Conservation (phyloP, 2,329 filamentous ascomycete genomes). For the Xylaria sp. region DNA sequence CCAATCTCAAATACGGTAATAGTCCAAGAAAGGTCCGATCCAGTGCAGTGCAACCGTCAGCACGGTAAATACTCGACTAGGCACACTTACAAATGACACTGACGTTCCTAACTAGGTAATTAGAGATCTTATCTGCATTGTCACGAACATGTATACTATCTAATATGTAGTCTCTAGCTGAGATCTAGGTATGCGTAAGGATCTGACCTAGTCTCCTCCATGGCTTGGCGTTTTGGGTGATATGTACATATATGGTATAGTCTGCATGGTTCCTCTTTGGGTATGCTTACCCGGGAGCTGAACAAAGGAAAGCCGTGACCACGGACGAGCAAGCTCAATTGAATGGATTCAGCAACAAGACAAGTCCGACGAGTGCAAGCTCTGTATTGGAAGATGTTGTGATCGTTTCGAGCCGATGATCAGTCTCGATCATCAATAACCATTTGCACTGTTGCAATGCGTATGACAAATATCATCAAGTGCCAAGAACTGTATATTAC, state of each 20-base stretch:
- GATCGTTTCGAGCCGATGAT: constrained; percentile 4
- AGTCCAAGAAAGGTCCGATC: background rate
- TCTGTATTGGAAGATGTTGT: background rate
- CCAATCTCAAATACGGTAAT: background rate
- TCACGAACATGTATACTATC: constrained; percentile 1
- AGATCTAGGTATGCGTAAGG: background rate
- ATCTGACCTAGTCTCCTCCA: background rate
- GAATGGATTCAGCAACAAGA: background rate
- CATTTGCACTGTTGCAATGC: background rate
- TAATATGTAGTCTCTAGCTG: background rate
- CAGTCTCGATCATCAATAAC: background rate
- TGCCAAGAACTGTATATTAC: constrained; percentile 14
- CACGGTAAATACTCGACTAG: background rate
- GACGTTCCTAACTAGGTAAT: background rate
- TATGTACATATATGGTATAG: background rate
- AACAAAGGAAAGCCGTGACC: background rate
- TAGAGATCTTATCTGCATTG: background rate
- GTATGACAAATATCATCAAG: constrained; percentile 21
- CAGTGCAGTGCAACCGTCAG: background rate
- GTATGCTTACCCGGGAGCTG: constrained; percentile 8
- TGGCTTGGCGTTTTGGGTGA: constrained; percentile 6
- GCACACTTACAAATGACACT: background rate
- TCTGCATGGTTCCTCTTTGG: background rate
- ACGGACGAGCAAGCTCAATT: background rate
- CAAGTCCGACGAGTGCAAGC: background rate